Evolutionary conservation across 352 stramenopile species (phyloP).

Genomic region (Thraustochytrium sp.): DNA sequence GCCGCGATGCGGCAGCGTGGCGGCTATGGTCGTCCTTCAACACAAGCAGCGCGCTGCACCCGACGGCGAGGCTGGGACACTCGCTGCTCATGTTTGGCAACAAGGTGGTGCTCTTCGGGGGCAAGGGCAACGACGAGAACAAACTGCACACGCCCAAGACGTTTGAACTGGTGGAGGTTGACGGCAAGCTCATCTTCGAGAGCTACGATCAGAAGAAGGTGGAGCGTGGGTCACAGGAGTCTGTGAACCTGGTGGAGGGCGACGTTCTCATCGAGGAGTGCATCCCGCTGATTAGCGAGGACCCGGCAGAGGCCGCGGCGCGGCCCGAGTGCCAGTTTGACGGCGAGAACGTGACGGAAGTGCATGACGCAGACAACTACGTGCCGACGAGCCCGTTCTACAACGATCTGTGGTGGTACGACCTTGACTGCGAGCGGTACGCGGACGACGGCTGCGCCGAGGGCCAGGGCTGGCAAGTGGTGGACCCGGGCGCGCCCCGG

Average conservation of each 20-base stretch:
- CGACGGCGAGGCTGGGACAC: conserved; percentile 69
- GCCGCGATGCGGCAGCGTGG: not conserved
- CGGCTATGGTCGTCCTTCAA: not conserved
- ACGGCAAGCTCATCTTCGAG: conserved; percentile 72
- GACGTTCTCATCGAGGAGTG: conserved; percentile 36
- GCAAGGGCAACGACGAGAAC: conserved; percentile 77
- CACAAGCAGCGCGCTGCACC: conserved; percentile 34
- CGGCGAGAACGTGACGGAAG: conserved; percentile 51
- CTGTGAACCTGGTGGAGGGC: not conserved
- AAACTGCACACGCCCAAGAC: conserved; percentile 78
- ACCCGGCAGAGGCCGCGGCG: not conserved
- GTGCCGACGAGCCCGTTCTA: conserved; percentile 78
- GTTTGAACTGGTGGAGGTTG: conserved; percentile 71
- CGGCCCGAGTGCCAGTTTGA: conserved; percentile 45
- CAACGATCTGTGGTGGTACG: conserved; percentile 93
- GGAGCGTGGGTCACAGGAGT: not conserved
- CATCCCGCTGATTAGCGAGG: not conserved
- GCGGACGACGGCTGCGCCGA: conserved; percentile 70
- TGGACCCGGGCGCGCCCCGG: conserved; percentile 75
- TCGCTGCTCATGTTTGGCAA: conserved; percentile 74
- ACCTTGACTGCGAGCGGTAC: conserved; percentile 75
- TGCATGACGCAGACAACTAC: conserved; percentile 53
- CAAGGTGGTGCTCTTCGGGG: conserved; percentile 80
- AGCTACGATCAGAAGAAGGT: conserved; percentile 74
- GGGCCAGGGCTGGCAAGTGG: conserved; percentile 68